phyloP scores from a whole-genome alignment of 495 filamentous ascomycete species.

The Penicillium canariense region DNA sequence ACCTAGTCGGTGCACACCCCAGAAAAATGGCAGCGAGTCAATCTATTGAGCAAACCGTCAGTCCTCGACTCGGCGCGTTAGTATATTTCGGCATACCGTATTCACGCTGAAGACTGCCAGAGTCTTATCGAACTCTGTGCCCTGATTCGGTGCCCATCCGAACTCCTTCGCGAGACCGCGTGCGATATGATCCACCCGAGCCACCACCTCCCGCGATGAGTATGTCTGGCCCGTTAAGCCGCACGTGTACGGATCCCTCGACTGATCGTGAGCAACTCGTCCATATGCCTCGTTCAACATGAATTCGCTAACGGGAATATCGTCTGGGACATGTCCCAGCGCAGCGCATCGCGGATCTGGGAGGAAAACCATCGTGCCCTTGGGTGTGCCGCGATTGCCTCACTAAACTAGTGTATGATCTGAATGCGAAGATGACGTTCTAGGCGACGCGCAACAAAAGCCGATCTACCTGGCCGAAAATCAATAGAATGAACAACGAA shows the following conservation, averaged over 20 bases:
- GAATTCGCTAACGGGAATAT: slow-evolving; percentile 74
- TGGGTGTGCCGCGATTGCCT: neutral
- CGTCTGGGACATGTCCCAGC: slow-evolving; percentile 70
- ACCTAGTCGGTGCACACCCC: slow-evolving; percentile 72
- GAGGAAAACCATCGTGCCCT: slow-evolving; percentile 70
- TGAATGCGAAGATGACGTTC: neutral
- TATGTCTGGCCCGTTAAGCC: slow-evolving; percentile 73
- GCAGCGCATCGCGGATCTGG: slow-evolving; percentile 66
- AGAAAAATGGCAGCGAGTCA: slow-evolving; percentile 72
- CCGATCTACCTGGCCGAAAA: neutral
- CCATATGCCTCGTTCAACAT: slow-evolving; percentile 74
- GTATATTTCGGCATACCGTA: slow-evolving; percentile 53
- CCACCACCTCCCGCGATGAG: slow-evolving; percentile 61
- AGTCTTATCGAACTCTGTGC: slow-evolving; percentile 85
- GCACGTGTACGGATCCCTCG: slow-evolving; percentile 76
- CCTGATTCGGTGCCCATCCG: slow-evolving; percentile 70
- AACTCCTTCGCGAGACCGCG: slow-evolving; percentile 69
- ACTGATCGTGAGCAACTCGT: slow-evolving; percentile 59
- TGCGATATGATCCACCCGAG: slow-evolving; percentile 68
- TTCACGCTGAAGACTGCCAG: slow-evolving; percentile 75
- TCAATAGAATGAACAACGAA: neutral
- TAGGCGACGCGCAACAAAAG: neutral
- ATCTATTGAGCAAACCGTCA: slow-evolving; percentile 52
- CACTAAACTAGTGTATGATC: neutral
- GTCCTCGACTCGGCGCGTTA: neutral